phyloP scores from a whole-genome alignment of 2,329 filamentous ascomycete species.

The Phaeosphaeriaceae sp. region DNA sequence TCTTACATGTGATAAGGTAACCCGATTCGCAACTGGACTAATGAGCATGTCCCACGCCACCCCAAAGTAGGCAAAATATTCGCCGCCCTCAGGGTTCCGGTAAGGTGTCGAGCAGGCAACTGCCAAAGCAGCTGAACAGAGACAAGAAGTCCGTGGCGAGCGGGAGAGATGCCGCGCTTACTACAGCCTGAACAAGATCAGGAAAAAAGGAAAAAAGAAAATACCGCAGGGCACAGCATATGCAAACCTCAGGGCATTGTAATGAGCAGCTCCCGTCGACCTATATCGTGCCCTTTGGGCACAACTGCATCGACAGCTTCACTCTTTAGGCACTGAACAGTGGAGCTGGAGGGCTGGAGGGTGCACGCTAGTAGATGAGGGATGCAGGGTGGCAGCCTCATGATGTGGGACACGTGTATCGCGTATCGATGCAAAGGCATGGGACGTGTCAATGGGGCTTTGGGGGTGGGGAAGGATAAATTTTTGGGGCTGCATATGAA shows the following conservation, averaged over 20 bases:
- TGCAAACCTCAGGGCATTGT: neutral
- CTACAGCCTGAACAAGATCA: neutral
- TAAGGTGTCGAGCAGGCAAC: neutral
- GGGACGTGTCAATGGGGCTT: neutral
- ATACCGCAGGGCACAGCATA: neutral
- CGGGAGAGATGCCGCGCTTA: neutral
- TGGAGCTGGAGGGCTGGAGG: neutral
- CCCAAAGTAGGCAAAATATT: neutral
- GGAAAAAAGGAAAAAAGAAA: neutral
- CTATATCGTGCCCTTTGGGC: constrained; percentile 2
- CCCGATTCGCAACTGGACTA: neutral
- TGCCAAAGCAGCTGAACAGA: neutral
- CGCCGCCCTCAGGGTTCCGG: neutral
- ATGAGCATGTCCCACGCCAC: neutral
- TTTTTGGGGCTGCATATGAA: neutral
- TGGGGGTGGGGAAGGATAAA: neutral
- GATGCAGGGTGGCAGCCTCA: neutral
- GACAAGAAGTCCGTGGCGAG: neutral
- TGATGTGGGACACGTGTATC: neutral
- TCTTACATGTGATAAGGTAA: neutral
- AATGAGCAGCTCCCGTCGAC: neutral
- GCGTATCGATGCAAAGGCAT: neutral
- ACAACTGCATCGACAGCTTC: constrained; percentile 3
- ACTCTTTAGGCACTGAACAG: constrained; percentile 1
- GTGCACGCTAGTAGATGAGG: neutral